A percentile compares a stretch with the other conserved stretches of the same genome.
Evolutionary conservation across 495 filamentous ascomycete species (phyloP).

Genomic region (Neurospora sp.): DNA sequence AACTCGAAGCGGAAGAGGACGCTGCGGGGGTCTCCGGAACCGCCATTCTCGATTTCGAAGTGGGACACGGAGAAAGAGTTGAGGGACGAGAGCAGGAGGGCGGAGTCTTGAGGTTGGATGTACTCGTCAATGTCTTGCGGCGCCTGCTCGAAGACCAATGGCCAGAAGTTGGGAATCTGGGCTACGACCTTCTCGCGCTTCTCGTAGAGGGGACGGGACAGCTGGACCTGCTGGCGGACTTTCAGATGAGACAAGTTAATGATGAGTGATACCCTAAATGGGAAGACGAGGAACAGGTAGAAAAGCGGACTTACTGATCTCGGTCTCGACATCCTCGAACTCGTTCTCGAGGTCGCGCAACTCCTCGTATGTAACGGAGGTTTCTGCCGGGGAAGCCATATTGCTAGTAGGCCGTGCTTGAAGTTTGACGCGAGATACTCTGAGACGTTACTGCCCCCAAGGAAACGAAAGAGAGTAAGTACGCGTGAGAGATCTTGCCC

Average conservation of each 20-base stretch:
- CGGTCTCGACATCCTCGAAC: conserved; percentile 58
- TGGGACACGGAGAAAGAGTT: conserved; percentile 55
- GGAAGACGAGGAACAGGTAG: background rate
- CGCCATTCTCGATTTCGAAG: conserved; percentile 59
- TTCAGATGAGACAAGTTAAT: background rate
- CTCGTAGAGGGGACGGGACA: conserved; percentile 52
- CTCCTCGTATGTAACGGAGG: conserved; percentile 41
- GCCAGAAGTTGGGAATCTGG: conserved; percentile 77
- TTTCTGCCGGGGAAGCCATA: conserved; percentile 24
- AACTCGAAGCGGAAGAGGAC: conserved; percentile 54
- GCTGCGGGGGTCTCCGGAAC: conserved; percentile 53
- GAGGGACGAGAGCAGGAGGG: conserved; percentile 51
- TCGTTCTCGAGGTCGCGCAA: conserved; percentile 56
- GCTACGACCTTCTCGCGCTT: conserved; percentile 58
- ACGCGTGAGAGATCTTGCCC: background rate
- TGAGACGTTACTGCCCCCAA: background rate
- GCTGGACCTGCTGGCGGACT: conserved; percentile 49
- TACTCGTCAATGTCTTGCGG: conserved; percentile 74
- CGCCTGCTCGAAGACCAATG: conserved; percentile 73
- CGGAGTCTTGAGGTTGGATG: conserved; percentile 68
- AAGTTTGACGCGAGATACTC: background rate
- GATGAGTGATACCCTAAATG: background rate
- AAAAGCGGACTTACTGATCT: conserved; percentile 48
- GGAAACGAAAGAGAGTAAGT: background rate
- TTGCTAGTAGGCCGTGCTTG: background rate